Evolutionary conservation across 1,284 basidiomycete species (phyloP), one percentile per base, ranked within the genome.

Genomic region (Leccinum subrobustum): DNA sequence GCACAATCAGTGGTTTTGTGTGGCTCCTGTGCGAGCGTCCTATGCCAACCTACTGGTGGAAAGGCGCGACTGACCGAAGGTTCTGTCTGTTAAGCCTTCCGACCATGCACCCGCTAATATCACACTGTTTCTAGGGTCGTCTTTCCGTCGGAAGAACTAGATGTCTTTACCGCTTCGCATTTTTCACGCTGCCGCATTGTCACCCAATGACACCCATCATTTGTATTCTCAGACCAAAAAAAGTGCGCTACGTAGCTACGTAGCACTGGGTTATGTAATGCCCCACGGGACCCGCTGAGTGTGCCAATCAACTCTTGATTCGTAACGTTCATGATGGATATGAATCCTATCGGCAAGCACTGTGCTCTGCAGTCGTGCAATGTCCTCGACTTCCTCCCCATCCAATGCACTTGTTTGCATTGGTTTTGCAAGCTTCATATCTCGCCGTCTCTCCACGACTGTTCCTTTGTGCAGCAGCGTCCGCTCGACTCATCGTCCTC

Each of bases 21-120:
- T 80, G 88, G 88, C 67, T 91, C 93, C 59, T 99, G 96, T 86
- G 88, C 93, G 63, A 93, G 91, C 72, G 93, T 98, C 65, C 85
- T 99, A 68, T 98, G 95, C 86, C 96, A 98, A 79, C 97, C 97
- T 60, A 98, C 96, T 62, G 96, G 96, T 84, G 96, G 96, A 83
- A 98, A 93, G 85, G 96, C 96, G 72, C 90, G 96, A 77, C 81
- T 99, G 79, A 98, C 96, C 66, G 96, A 98, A 83, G 97, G 96
- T 97, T 75, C 71, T 91, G 83, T 25, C 23, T 62, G 60, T 57
- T 59, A 64, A 53, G 68, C 44, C 33, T 37, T 63, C 59, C 56
- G 27, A 16, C 1, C 2, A 37, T 47, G 6, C 33, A 27, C 50
- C 1, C 12, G 4, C 57, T 69, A 8, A 74, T 29, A 4, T 44